Evolutionary conservation across 228 moss, liverwort and hornwort species (phyloP), one percentile per base, ranked within the genome.

Genomic region (Sphagnum magellanicum): DNA sequence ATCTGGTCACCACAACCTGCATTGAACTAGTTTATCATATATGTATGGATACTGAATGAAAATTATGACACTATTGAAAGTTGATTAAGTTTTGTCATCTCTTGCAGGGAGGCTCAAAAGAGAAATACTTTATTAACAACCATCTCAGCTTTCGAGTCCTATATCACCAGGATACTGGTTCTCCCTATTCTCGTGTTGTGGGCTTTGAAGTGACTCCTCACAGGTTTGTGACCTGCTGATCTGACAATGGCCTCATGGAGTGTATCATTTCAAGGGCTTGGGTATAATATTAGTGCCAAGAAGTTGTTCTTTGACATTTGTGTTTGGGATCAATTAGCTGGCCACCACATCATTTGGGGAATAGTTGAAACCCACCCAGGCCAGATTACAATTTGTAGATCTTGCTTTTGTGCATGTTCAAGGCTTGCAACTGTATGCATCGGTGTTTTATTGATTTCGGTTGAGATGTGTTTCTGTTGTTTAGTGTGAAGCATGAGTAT

Each of bases 121-220:
- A 82, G 52, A 98, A 89, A 77, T 92, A 83, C 59, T 92, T 88
- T 76, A 78, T 98, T 6, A 61, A 75, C 72, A 98, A 98, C 68
- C 97, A 98, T 63, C 76, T 98, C 32, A 84, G 73, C 67, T 98
- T 98, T 64, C 81, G 17, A 5, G 90, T 98, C 8, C 73, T 80
- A n/a, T 90, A 82, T 66, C 97, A 98, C 79, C 74, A 81, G 68
- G 97, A 91, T 68, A 52, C 66, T 13, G 91, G 83, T 11, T 60
- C 78, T 11, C 74, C 85, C 10, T 68, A 69, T 48, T 83, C 88
- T 63, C 93, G 97, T 52, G 93, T 98, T 70, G 97, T 98, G 57
- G 97, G 97, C 13, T 98, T 98, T 71, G 93, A 93, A 58, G 97
- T 98, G 65, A 66, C 60, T 8, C 91, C 90, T 66, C 80, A 50